Conservation (phyloP, 331 rosid species). For the Rosa hybrid region DNA sequence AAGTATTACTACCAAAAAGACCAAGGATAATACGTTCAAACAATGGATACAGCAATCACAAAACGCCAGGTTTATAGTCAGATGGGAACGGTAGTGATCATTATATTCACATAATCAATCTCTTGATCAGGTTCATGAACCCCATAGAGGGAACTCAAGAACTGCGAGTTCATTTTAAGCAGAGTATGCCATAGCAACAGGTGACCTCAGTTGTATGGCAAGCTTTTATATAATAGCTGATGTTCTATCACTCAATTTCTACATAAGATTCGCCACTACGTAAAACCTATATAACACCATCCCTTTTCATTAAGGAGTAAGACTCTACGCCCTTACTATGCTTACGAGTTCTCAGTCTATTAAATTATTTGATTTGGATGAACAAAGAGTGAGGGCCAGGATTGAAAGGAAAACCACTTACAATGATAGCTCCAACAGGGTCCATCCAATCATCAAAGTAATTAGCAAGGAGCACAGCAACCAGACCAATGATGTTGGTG, state of each 20-base stretch:
- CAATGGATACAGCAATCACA: not conserved
- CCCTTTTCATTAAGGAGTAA: not conserved
- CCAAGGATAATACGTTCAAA: not conserved
- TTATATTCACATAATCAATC: not conserved
- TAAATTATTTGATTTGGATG: not conserved
- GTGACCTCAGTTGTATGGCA: not conserved
- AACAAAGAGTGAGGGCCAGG: not conserved
- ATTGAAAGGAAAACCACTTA: slow-evolving; percentile 43
- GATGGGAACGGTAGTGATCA: not conserved
- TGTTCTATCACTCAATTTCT: not conserved
- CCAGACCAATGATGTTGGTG: slow-evolving; percentile 85
- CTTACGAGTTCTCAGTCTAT: not conserved
- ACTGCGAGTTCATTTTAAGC: not conserved
- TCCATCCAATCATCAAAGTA: slow-evolving; percentile 87
- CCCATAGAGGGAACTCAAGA: not conserved
- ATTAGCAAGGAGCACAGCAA: slow-evolving; percentile 90
- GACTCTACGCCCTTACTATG: not conserved
- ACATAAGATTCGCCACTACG: not conserved
- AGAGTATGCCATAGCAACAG: not conserved
- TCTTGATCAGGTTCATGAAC: slow-evolving; percentile 8
- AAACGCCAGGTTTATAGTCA: not conserved
- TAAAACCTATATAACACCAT: not conserved
- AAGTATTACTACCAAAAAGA: slow-evolving; percentile 3
- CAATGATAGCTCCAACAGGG: slow-evolving; percentile 96
- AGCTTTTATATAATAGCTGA: slow-evolving; percentile 1